Evolutionary conservation across 2,329 filamentous ascomycete species (phyloP), one percentile per base, ranked within the genome.

Genomic region (Mycosphaerelloides madeirae): DNA sequence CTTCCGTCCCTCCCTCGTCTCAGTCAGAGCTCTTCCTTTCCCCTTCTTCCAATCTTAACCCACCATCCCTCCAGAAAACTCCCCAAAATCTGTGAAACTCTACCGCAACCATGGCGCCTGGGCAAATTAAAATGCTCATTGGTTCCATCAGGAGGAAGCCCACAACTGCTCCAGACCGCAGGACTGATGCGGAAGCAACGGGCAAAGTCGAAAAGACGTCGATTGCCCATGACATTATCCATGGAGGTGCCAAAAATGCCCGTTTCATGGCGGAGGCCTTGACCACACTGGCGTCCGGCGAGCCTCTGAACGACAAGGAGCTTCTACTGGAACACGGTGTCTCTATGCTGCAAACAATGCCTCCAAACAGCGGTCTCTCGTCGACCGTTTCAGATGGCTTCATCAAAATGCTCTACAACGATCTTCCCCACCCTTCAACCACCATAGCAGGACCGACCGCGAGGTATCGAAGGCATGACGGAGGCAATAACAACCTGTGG

Each of bases 351-450:
- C 74, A 77, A 49, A 61, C 64, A 1, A 59, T 77, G n/a, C 74
- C 74, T 7, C 50, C 62, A 12, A 73, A 76, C 59, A 76, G 73
- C 52, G 67, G 72, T 11, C 61, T 76, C n/a, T 68, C 69, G 38
- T 56, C 66, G 32, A 68, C 64, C n/a, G 64, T 75, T 6, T 73
- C 73, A 3, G 67, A 74, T 58, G 67, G 66, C 16, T 77, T 77
- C 59, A 76, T 77, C 46, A 63, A 62, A 5, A 75, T 76, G 73
- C 65, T 78, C 3, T 78, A 70, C 67, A 58, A 72, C 48, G 74
- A 77, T 52, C 62, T 78, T 12, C 74, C 74, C 25, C 75, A 78
- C 54, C 75, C 75, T 11, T 62, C 72, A 4, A 64, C 67, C 2
- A 72, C 72, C 15, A 52, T 69, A 11, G 68, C 72, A 31, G 74